These are phyloP conservation scores for Diaporthe batatas DNA, from an alignment of 2,329 filamentous ascomycete genomes.

Conservation along the genomic window DNA sequence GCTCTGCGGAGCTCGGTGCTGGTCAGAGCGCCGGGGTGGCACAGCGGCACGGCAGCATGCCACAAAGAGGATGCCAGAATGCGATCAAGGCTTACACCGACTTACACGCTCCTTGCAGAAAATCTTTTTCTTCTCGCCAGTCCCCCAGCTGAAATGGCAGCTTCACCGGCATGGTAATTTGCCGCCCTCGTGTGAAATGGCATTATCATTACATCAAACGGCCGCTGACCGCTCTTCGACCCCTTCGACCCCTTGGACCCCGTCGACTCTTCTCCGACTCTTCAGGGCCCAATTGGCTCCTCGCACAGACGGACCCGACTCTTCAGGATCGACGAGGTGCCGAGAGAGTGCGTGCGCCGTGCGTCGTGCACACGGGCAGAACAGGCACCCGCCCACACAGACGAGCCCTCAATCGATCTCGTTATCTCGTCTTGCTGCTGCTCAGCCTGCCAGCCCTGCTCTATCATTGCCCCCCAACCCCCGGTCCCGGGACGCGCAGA, in stretches of 20 bases:
- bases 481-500: slow-evolving; percentile 31
- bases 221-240: slow-evolving; percentile 12
- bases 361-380: background rate
- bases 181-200: slow-evolving; percentile 12
- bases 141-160: slow-evolving; percentile 5
- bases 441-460: no score
- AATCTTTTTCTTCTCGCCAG: slow-evolving; percentile 4
- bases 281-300: slow-evolving; percentile 33
- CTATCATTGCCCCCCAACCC: no score
- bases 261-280: background rate
- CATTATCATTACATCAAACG: slow-evolving; percentile 35
- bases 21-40: slow-evolving; percentile 15
- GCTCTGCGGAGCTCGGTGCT: slow-evolving; percentile 3
- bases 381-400: background rate
- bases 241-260: no score
- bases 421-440: slow-evolving; percentile 31
- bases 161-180: slow-evolving; percentile 6
- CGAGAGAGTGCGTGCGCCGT: slow-evolving; percentile 4
- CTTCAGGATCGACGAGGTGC: slow-evolving; percentile 26
- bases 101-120: slow-evolving; percentile 15
- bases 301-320: slow-evolving; percentile 34
- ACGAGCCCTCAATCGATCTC: slow-evolving; percentile 10
- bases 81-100: slow-evolving; percentile 40
- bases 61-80: slow-evolving; percentile 29
- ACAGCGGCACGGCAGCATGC: slow-evolving; percentile 7